Base-by-base conservation (phyloP, 306 rosid genomes). In the Cucumis cinereus region DNA sequence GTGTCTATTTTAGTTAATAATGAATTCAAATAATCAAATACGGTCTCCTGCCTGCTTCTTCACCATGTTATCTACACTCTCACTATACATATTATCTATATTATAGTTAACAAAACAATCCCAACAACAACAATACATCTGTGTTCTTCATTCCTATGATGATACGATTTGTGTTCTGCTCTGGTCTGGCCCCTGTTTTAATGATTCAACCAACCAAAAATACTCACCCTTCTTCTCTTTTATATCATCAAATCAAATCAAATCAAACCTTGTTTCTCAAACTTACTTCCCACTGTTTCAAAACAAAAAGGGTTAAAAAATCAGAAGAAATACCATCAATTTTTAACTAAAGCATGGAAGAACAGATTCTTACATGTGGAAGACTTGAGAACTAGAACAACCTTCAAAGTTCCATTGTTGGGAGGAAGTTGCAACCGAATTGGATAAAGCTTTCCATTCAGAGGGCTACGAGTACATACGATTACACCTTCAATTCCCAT, bases 381-480 rank as follows among this genome's bases (percentile, higher is more conserved):
- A 13, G 81, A 78, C 3, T 41, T 55, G 14, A 30, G 17, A 78
- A 78, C 81, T 16, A 78, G 23, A 43, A 78, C 81, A 9, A 71
- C 61, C 2, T 78, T 24, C 50, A 78, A 40, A 4, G 76, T 6
- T 69, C 60, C 49, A 3, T 78, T 70, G 57, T 78, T 78, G 4
- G 81, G 77, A 40, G 81, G 77, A 69, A 69, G 81, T 15, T 78
- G 77, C 77, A 78, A 78, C 5, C 81, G 77, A 69, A 78, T 45
- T 0, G 81, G 81, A 22, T 15, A 69, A 10, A 57, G 77, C 17
- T 69, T 78, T 13, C 69, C 77, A 41, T 78, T 78, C 45, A 67
- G 10, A 4, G 70, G 81, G 57, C 20, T 78, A 4, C 69, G 64
- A 38, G 77, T 55, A 24, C 81, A 78, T 28, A 78, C 81, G 41